Evolutionary conservation across 1,284 basidiomycete genomes (phyloP).

Genomic region (Austroboletus novae-zelandiae): DNA sequence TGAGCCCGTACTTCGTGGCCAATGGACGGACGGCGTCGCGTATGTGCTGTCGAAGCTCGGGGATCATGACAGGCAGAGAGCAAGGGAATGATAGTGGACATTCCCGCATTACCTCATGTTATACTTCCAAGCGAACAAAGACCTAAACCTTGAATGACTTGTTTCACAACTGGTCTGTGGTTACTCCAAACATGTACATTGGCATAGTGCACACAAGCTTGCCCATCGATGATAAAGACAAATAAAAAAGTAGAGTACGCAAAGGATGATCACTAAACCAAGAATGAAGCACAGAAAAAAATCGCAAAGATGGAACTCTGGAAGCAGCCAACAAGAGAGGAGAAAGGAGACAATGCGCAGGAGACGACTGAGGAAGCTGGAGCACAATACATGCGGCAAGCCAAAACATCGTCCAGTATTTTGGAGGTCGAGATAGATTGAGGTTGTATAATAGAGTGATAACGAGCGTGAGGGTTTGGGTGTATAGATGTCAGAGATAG

Average conservation of each 20-base stretch:
- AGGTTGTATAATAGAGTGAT: slow-evolving; percentile 25
- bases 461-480: slow-evolving; percentile 26
- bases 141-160: neutral
- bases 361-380: slow-evolving; percentile 9
- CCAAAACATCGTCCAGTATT: slow-evolving; percentile 29
- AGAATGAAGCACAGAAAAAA: slow-evolving; percentile 10
- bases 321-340: neutral
- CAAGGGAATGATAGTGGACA: neutral
- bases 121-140: slow-evolving; percentile 11
- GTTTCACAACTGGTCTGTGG: neutral
- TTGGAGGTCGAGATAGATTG: slow-evolving; percentile 20
- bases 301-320: neutral
- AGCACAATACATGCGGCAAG: slow-evolving; percentile 25
- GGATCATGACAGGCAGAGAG: slow-evolving; percentile 21
- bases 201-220: slow-evolving; percentile 23
- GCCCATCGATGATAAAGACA: slow-evolving; percentile 31
- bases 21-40: slow-evolving; percentile 27
- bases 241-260: slow-evolving; percentile 30
- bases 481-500: slow-evolving; percentile 21
- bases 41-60: slow-evolving; percentile 28
- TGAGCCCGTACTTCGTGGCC: slow-evolving; percentile 26
- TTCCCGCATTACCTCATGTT: slow-evolving; percentile 17
- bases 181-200: slow-evolving; percentile 31
- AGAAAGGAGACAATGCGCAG: slow-evolving; percentile 6
- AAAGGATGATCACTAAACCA: slow-evolving; percentile 21